Conservation (phyloP, 176 grass and related monocot species). For the Musa beccarii region DNA sequence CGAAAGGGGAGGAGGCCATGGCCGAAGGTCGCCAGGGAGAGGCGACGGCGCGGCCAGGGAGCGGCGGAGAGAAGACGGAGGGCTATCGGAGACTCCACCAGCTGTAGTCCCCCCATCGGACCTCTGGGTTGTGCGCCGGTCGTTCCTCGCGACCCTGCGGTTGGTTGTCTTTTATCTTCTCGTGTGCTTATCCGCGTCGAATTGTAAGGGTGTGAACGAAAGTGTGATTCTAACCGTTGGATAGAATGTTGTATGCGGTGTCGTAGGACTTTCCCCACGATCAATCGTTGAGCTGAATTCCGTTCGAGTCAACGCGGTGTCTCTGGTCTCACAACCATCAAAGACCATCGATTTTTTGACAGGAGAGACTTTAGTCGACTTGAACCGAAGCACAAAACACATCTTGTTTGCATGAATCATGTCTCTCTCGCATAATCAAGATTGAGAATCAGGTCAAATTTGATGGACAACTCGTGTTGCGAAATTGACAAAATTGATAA, state of each 20-base stretch:
- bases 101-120: slow-evolving; percentile 38
- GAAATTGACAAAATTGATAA: no score
- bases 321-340: no score
- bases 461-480: no score
- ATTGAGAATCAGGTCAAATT: no score
- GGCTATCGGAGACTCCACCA: slow-evolving; percentile 17
- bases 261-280: no score
- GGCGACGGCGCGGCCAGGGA: neutral
- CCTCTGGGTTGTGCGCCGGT: neutral
- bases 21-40: slow-evolving; percentile 1
- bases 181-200: neutral
- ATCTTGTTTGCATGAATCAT: no score
- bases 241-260: neutral
- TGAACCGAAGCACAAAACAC: no score
- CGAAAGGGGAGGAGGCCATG: neutral
- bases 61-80: slow-evolving; percentile 33
- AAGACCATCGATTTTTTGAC: no score
- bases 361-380: no score
- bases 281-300: no score
- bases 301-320: no score
- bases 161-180: neutral
- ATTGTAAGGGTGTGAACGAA: neutral
- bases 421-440: no score
- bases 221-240: neutral
- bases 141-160: neutral